Percentiles rank a stretch among this genome's conserved stretches.
These are phyloP conservation scores for Passiflora organensis DNA, from an alignment of 345 rosid genomes.

Conservation along the genomic window DNA sequence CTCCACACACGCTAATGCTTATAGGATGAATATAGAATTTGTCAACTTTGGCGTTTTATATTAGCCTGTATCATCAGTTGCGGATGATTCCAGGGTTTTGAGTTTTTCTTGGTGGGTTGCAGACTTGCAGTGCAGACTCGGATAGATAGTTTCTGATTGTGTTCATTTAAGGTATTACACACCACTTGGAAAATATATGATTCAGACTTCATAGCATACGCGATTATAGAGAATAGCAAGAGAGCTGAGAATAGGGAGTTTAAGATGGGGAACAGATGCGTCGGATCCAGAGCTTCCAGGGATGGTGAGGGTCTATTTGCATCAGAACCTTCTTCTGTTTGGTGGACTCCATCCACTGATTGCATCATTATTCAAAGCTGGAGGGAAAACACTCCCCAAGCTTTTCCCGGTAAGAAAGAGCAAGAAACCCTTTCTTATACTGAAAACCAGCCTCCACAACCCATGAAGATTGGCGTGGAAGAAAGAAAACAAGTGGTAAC, in stretches of 20 bases:
- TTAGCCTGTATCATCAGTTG: not conserved
- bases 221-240: too few relatives aligned
- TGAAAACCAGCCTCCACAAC: slow-evolving; percentile 32
- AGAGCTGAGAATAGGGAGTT: not conserved
- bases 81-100: not conserved
- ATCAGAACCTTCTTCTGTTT: slow-evolving; percentile 26
- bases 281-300: slow-evolving; percentile 30
- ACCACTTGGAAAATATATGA: not conserved
- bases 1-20: not conserved
- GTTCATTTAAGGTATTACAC: not conserved
- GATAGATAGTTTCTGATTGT: not conserved
- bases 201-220: too few relatives aligned
- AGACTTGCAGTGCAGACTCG: not conserved
- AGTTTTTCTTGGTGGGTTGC: not conserved
- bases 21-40: slow-evolving; percentile 8
- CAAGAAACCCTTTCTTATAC: slow-evolving; percentile 13
- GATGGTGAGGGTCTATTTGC: slow-evolving; percentile 26
- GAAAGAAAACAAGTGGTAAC: not conserved
- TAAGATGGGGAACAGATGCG: slow-evolving; percentile 76
- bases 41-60: slow-evolving; percentile 5
- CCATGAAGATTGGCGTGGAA: slow-evolving; percentile 36
- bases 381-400: slow-evolving; percentile 3
- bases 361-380: slow-evolving; percentile 1
- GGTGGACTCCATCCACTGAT: slow-evolving; percentile 25
- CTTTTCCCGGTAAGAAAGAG: slow-evolving; percentile 8